Percentiles rank a stretch among this genome's conserved stretches.
phyloP scores from a whole-genome alignment of 1,284 basidiomycete genomes.

The Ustilago xerochloae region DNA sequence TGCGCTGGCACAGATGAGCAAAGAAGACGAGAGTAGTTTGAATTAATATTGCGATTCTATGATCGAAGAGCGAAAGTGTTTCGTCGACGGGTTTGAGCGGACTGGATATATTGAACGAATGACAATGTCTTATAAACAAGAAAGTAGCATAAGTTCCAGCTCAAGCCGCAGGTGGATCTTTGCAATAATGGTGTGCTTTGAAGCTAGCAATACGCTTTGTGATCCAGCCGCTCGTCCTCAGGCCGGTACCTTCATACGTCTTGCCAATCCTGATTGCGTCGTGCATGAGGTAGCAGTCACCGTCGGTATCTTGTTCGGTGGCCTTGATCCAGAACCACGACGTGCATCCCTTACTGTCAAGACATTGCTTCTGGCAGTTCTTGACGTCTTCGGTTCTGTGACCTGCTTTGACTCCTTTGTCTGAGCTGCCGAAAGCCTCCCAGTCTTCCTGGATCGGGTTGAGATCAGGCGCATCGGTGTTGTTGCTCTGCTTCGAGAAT shows the following conservation, averaged over 20 bases:
- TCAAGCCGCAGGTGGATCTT: slow-evolving; percentile 16
- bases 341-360: slow-evolving; percentile 16
- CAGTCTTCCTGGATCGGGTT: slow-evolving; percentile 19
- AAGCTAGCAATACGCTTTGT: slow-evolving; percentile 10
- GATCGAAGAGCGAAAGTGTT: too few species aligned
- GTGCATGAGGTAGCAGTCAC: slow-evolving; percentile 29
- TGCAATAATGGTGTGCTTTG: slow-evolving; percentile 17
- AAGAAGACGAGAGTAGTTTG: too few species aligned
- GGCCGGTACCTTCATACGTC: slow-evolving; percentile 13
- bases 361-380: slow-evolving; percentile 15
- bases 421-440: slow-evolving; percentile 19
- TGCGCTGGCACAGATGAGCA: too few species aligned
- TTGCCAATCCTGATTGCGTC: slow-evolving; percentile 22
- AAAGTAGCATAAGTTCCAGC: too few species aligned
- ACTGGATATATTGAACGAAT: too few species aligned
- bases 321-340: slow-evolving; percentile 36
- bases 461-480: not conserved
- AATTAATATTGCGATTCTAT: too few species aligned
- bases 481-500: not conserved
- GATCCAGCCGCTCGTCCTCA: slow-evolving; percentile 37
- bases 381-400: not conserved
- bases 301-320: slow-evolving; percentile 3
- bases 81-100: too few species aligned
- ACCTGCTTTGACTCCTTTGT: slow-evolving; percentile 6
- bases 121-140: too few species aligned